Base-by-base conservation (phyloP, 2,329 filamentous ascomycete species). In the Sclerotinia spermophila region DNA sequence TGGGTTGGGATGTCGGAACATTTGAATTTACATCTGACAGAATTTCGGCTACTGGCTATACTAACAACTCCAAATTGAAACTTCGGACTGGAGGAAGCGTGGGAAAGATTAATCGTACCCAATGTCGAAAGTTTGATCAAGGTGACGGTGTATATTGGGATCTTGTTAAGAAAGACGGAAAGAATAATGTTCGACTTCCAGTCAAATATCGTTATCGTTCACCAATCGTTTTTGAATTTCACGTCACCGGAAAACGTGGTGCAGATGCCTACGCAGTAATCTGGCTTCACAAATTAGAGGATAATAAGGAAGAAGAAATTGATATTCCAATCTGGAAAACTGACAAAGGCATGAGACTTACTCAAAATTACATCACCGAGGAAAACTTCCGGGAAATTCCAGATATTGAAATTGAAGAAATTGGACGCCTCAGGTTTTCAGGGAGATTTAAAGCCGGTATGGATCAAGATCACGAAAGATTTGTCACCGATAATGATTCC, bases 1-100 rank as follows among this genome's bases (percentile, higher is more conserved):
- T 97, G 6, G 94, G 95, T 15, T 98, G 95, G 92, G 93, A 97
- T 72, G 92, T 98, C 58, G 96, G 96, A 48, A 97, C 95, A 0
- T 97, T 98, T 78, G 91, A 97, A 78, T 96, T 98, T 79, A 82
- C 86, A 0, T 93, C 90, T 0, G 86, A 93, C 64, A 86, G 84
- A 24, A 89, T 98, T 61, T 85, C 86, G 0, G 88, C 65, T 40
- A 82, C 85, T 21, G 85, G 85, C 62, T 94, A 91, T 76, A 82
- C 84, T 1, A 86, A 88, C 7, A 81, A 85, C 53, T 82, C 87
- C 58, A 94, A 92, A 78, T 84, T 93, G 24, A 95, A 93, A 80
- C 83, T 98, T 75, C 87, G 94, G 48, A 98, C 95, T 13, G 94
- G 94, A 68, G 95, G 95, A 19, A 95, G 92, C 72, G 89, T 89